Evolutionary conservation across 1,284 basidiomycete species (phyloP).

Genomic region (Cystobasidiaceae sp.): DNA sequence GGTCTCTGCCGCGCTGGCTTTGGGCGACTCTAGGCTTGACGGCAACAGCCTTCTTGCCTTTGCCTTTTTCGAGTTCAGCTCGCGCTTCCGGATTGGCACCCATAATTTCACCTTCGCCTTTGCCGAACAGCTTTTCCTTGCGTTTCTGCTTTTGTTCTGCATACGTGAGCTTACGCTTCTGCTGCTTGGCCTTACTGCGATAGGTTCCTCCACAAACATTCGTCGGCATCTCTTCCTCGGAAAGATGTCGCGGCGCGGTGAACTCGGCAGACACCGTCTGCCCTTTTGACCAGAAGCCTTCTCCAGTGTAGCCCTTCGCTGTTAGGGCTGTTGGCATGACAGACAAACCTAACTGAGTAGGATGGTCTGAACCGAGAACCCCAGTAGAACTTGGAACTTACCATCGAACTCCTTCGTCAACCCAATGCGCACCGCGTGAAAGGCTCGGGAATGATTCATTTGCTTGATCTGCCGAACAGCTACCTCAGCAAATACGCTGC

Average conservation of each 20-base stretch:
- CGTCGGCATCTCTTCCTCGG: conserved; percentile 16
- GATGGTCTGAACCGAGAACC: too few relatives aligned
- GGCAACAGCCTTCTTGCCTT: conserved; percentile 16
- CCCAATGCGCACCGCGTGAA: conserved; percentile 22
- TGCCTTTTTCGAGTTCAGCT: conserved; percentile 16
- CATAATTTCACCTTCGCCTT: conserved; percentile 13
- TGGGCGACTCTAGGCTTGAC: conserved; percentile 25
- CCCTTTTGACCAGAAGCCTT: conserved; percentile 26
- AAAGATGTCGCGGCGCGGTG: conserved; percentile 10
- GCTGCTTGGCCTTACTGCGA: conserved; percentile 3
- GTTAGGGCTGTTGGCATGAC: neutral
- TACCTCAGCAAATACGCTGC: neutral
- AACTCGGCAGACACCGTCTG: conserved; percentile 16
- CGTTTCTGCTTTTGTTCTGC: conserved; percentile 21
- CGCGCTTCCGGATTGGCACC: conserved; percentile 8
- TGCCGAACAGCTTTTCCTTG: conserved; percentile 24
- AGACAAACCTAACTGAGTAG: neutral
- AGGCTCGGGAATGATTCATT: conserved; percentile 28
- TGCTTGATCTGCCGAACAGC: conserved; percentile 23
- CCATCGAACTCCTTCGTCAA: conserved; percentile 25
- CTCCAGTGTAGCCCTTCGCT: conserved; percentile 19
- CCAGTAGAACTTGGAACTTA: too few relatives aligned
- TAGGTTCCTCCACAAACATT: conserved; percentile 25
- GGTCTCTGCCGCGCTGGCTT: conserved; percentile 22
- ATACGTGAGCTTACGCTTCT: conserved; percentile 27